These are phyloP conservation scores for Pterocarpus santalinus DNA, from an alignment of 306 rosid species.

Conservation along the genomic window DNA sequence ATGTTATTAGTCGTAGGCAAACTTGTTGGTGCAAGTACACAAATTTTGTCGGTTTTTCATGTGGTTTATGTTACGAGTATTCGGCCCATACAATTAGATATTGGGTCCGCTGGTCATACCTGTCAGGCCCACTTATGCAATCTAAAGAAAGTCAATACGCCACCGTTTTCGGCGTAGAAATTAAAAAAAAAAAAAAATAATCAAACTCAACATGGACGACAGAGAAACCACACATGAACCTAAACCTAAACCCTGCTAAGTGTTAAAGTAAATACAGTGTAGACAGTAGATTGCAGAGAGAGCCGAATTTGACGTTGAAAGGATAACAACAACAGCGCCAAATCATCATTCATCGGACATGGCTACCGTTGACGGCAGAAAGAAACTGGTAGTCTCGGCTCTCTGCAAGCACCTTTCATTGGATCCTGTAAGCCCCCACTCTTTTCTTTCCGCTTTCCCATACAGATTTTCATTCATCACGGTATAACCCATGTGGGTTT, in stretches of 20 bases:
- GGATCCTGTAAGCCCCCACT: slow-evolving; percentile 63
- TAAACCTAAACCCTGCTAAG: slow-evolving; percentile 44
- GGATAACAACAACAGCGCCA: slow-evolving; percentile 20
- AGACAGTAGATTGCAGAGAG: neutral
- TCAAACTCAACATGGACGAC: neutral
- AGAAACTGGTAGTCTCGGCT: slow-evolving; percentile 60
- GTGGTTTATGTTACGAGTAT: neutral
- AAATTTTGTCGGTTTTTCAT: too few species aligned
- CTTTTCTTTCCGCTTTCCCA: neutral
- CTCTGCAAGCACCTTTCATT: slow-evolving; percentile 66
- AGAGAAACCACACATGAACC: slow-evolving; percentile 1
- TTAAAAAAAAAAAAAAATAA: neutral
- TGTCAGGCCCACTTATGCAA: neutral
- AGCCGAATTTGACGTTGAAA: slow-evolving; percentile 11
- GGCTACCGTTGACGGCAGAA: slow-evolving; percentile 62
- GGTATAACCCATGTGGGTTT: too few species aligned
- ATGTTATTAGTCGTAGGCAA: too few species aligned
- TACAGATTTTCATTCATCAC: neutral
- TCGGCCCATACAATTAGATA: neutral
- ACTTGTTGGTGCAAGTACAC: too few species aligned
- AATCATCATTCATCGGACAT: slow-evolving; percentile 46
- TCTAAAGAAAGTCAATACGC: neutral
- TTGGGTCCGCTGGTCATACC: slow-evolving; percentile 9
- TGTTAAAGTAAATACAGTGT: neutral
- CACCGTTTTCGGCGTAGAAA: slow-evolving; percentile 14